Conservation (phyloP, 2,329 filamentous ascomycete genomes). For the Colletotrichum cuscutae region DNA sequence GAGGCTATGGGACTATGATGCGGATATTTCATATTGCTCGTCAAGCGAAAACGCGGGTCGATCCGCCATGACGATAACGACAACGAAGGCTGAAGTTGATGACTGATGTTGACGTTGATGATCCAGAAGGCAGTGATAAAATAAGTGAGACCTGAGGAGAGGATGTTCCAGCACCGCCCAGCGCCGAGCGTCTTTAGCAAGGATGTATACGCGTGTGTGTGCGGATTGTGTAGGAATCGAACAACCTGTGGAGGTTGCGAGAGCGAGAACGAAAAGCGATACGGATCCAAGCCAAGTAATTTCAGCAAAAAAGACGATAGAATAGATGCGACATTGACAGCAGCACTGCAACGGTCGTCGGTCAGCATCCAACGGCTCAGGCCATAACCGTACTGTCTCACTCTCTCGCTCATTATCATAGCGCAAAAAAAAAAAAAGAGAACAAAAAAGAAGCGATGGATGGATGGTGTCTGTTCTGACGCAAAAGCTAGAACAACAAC, state of each 20-base stretch:
- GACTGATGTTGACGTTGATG: neutral
- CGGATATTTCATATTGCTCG: neutral
- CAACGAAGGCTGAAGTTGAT: neutral
- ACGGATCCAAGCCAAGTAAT: neutral
- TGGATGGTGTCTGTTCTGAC: neutral
- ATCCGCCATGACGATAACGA: conserved; percentile 18
- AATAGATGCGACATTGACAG: conserved; percentile 17
- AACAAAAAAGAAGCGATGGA: neutral
- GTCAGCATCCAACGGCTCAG: neutral
- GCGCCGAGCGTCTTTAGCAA: neutral
- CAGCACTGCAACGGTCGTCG: conserved; percentile 14
- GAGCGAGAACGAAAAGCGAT: conserved; percentile 18
- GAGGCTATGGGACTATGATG: conserved; percentile 6
- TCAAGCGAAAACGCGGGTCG: neutral
- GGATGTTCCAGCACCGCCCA: conserved; percentile 18
- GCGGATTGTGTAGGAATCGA: conserved; percentile 11
- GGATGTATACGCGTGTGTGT: conserved; percentile 4
- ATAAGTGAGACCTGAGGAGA: conserved; percentile 8
- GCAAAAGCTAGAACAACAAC: neutral
- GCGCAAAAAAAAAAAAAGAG: conserved; percentile 3
- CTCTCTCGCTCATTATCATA: conserved; percentile 5
- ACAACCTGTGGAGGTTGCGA: conserved; percentile 5
- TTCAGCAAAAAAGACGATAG: neutral
- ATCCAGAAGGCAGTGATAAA: neutral
- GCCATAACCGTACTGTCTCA: neutral